Evolutionary conservation across 495 filamentous ascomycete species (phyloP), one percentile per base, ranked within the genome.

Genomic region (Geopyxis carbonaria): DNA sequence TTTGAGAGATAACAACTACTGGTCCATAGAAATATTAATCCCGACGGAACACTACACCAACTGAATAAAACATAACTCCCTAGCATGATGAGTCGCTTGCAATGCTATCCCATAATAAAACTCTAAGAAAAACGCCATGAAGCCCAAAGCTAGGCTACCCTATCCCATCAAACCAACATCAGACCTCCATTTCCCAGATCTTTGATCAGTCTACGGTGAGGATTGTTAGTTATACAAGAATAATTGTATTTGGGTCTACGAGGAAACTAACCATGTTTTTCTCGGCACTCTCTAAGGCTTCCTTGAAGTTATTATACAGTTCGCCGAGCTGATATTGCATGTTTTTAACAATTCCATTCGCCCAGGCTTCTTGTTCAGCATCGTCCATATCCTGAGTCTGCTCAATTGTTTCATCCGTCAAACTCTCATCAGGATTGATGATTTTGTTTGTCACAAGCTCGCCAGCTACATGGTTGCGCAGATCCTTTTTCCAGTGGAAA

Each of bases 401-500:
- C 46, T 44, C 48, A 32, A 45, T 49, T 1, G 39, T 37, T 7
- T 49, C 16, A 10, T 37, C 3, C 2, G 2, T 22, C 4, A 36
- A 39, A 11, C 42, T 33, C 36, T 46, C 44, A 24, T 31, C 22
- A 5, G 40, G 19, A 6, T 22, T 14, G 15, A 50, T 44, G 23
- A 48, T 48, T 5, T 25, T 45, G 13, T 34, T 19, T 8, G 16
- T 22, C 10, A 24, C 27, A 6, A 52, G 27, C n/a, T 39, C 32
- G 5, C n/a, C 13, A 23, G 38, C 15, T 16, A 52, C 42, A 13
- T 24, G 39, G 18, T 43, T 43, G 15, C 42, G 42, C 18, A 52
- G 14, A 5, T 45, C 31, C 24, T 52, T 52, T 23, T 46, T 50
- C 49, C 49, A 52, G 24, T 52, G 49, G 21, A 44, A 42, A 11